Percentiles rank a stretch among this genome's conserved stretches.
phyloP scores from a whole-genome alignment of 805 yeast genomes.

The Saturnispora sekii region DNA sequence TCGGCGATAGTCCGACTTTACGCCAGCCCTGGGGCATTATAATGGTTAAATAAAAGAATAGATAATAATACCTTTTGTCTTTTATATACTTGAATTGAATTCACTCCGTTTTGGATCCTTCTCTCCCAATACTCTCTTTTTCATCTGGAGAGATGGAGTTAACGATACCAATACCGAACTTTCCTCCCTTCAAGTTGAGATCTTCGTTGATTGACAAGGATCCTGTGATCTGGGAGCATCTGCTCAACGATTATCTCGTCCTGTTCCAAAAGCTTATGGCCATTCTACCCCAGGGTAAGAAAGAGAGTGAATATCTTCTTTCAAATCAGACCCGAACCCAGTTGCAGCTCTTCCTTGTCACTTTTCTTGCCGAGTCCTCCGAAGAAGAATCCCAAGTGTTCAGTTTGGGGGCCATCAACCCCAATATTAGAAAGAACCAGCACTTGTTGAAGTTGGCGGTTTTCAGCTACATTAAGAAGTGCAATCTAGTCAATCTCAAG shows the following conservation, averaged over 20 bases:
- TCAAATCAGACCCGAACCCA: slow-evolving; percentile 50
- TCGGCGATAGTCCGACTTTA: too few species aligned
- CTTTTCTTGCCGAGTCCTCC: slow-evolving; percentile 50
- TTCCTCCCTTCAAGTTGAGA: slow-evolving; percentile 66
- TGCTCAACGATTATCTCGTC: slow-evolving; percentile 52
- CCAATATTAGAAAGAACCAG: slow-evolving; percentile 51
- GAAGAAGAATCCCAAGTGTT: slow-evolving; percentile 52
- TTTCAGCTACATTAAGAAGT: slow-evolving; percentile 38
- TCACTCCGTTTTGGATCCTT: not conserved
- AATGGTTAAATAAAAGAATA: too few species aligned
- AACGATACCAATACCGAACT: slow-evolving; percentile 24
- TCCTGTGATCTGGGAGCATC: slow-evolving; percentile 75
- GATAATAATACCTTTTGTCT: too few species aligned
- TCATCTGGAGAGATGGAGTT: slow-evolving; percentile 3
- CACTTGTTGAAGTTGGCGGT: slow-evolving; percentile 38
- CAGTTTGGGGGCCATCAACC: slow-evolving; percentile 63
- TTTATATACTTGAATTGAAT: too few species aligned
- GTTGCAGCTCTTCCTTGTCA: slow-evolving; percentile 44
- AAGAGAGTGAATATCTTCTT: slow-evolving; percentile 26
- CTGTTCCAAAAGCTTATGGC: slow-evolving; percentile 39
- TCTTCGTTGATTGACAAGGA: slow-evolving; percentile 75
- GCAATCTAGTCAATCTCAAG: slow-evolving; percentile 47
- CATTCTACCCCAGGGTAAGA: slow-evolving; percentile 13
- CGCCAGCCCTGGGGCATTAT: too few species aligned
- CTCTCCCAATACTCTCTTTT: not conserved